A percentile compares a stretch with the other conserved stretches of the same genome.
Evolutionary conservation across 495 filamentous ascomycete species (phyloP).

Genomic region (Lichina pygmaea): DNA sequence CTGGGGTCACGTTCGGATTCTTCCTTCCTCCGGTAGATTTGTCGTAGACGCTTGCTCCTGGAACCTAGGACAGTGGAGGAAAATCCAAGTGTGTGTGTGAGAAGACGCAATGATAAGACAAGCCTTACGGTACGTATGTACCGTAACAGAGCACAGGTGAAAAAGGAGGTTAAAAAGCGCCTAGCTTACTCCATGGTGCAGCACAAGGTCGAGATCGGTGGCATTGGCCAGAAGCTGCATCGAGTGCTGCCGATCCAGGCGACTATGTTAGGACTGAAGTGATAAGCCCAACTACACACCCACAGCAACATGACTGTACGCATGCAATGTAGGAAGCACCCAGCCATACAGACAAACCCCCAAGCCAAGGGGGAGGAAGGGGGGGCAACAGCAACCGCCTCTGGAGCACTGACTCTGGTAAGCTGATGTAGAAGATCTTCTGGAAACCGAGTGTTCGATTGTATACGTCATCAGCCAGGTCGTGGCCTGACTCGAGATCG

Average conservation of each 20-base stretch:
- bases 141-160: too few relatives aligned
- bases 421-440: background rate
- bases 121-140: too few relatives aligned
- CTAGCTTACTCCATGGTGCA: background rate
- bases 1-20: background rate
- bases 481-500: background rate
- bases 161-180: too few relatives aligned
- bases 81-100: background rate
- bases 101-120: background rate
- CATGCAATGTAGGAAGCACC: background rate
- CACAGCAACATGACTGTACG: background rate
- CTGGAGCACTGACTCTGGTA: background rate
- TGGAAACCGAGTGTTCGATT: background rate
- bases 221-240: background rate
- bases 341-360: background rate
- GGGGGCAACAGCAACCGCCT: too few relatives aligned
- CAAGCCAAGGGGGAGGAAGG: too few relatives aligned
- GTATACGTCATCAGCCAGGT: background rate
- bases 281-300: background rate
- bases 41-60: background rate
- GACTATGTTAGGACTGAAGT: background rate
- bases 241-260: background rate
- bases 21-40: background rate
- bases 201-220: background rate
- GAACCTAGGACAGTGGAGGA: background rate